Evolutionary conservation across 2,329 filamentous ascomycete genomes (phyloP).

Genomic region (Fusarium praegraminearum): DNA sequence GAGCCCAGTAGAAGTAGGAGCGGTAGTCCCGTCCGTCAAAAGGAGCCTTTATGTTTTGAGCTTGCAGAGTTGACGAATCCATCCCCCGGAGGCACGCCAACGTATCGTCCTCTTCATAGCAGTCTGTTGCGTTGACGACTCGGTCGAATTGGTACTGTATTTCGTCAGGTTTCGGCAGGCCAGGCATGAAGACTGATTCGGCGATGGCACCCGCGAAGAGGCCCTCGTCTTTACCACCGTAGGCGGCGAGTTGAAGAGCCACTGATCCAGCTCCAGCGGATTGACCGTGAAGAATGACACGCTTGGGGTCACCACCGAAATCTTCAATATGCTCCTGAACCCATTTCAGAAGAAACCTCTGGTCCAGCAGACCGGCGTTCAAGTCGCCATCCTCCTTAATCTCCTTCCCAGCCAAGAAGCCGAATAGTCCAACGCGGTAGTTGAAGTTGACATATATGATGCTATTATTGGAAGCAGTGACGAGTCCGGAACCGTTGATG

Average conservation of each 20-base stretch:
- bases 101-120: constrained; percentile 48
- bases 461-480: constrained; percentile 58
- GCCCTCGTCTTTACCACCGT: constrained; percentile 58
- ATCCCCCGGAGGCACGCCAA: constrained; percentile 59
- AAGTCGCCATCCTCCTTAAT: constrained; percentile 67
- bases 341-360: constrained; percentile 71
- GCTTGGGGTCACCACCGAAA: constrained; percentile 70
- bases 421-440: constrained; percentile 72
- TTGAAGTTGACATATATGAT: constrained; percentile 72
- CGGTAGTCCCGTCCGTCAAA: constrained; percentile 54
- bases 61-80: constrained; percentile 54
- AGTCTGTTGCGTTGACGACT: constrained; percentile 53
- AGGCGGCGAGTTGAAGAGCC: constrained; percentile 63
- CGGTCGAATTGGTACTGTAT: constrained; percentile 63
- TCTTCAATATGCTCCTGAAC: constrained; percentile 68
- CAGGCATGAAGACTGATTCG: constrained; percentile 64
- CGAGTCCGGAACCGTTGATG: constrained; percentile 63
- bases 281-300: constrained; percentile 71
- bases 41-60: constrained; percentile 54
- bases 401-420: constrained; percentile 70
- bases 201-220: constrained; percentile 62
- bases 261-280: constrained; percentile 72
- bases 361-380: constrained; percentile 74
- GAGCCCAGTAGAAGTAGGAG: constrained; percentile 64
- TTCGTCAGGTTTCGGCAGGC: constrained; percentile 58